phyloP scores from a whole-genome alignment of 345 rosid species.

The Mangifera indica region DNA sequence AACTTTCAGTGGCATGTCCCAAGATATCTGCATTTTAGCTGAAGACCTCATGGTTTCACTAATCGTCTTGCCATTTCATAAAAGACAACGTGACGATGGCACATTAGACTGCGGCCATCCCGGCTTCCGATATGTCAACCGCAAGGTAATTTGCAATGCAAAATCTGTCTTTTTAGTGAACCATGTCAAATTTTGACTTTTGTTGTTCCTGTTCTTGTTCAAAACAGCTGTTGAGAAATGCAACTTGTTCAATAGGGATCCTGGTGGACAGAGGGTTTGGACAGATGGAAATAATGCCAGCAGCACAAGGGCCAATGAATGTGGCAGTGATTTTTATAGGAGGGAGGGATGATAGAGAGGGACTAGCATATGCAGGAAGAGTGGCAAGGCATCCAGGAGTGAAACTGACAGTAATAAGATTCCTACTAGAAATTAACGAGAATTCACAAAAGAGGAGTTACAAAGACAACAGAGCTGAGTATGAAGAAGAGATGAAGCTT shows the following conservation, averaged over 20 bases:
- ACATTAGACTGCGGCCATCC: slow-evolving; percentile 63
- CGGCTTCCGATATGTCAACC: slow-evolving; percentile 79
- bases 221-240: slow-evolving; percentile 68
- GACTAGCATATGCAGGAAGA: slow-evolving; percentile 70
- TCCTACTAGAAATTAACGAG: slow-evolving; percentile 59
- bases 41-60: slow-evolving; percentile 78
- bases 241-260: slow-evolving; percentile 88
- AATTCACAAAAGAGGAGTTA: slow-evolving; percentile 53
- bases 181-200: no score
- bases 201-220: no score
- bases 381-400: slow-evolving; percentile 73
- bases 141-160: slow-evolving; percentile 67
- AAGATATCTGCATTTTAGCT: slow-evolving; percentile 67
- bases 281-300: slow-evolving; percentile 43
- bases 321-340: slow-evolving; percentile 90
- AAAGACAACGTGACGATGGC: slow-evolving; percentile 51
- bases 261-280: slow-evolving; percentile 90
- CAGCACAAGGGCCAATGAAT: slow-evolving; percentile 35
- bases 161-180: no score
- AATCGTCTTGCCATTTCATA: slow-evolving; percentile 78
- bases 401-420: slow-evolving; percentile 73
- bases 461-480: slow-evolving; percentile 53
- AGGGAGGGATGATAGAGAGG: slow-evolving; percentile 86
- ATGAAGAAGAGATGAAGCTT: slow-evolving; percentile 83
- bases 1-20: slow-evolving; percentile 65